phyloP scores from a whole-genome alignment of 202 grass and related monocot species.

The Elaeis oleifera region DNA sequence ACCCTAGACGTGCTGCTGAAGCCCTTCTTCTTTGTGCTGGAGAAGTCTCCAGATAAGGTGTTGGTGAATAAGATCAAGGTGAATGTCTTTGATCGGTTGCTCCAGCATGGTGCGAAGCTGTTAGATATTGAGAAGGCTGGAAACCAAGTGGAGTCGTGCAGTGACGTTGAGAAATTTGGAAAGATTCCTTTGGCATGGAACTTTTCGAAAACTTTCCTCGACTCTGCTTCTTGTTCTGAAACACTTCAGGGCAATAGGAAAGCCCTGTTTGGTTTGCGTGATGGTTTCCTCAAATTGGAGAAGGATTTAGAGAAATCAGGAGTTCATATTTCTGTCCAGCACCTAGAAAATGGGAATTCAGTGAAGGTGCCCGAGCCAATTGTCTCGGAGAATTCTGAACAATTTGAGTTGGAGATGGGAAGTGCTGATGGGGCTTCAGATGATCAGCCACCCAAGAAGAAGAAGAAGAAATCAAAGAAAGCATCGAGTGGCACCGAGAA shows the following conservation, averaged over 20 bases:
- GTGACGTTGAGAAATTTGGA: slow-evolving; percentile 51
- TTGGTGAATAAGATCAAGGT: slow-evolving; percentile 63
- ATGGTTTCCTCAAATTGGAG: slow-evolving; percentile 67
- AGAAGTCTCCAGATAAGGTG: slow-evolving; percentile 54
- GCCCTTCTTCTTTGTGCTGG: slow-evolving; percentile 59
- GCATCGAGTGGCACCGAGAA: not conserved
- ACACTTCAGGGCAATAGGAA: slow-evolving; percentile 66
- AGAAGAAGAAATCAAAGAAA: slow-evolving; percentile 8
- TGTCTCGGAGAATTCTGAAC: not conserved
- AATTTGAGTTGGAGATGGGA: not conserved
- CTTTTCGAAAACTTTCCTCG: slow-evolving; percentile 58
- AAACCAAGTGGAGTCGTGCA: slow-evolving; percentile 36
- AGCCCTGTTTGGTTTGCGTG: slow-evolving; percentile 50
- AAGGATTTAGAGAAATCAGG: slow-evolving; percentile 52
- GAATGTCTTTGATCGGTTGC: slow-evolving; percentile 52
- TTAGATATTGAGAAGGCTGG: slow-evolving; percentile 43
- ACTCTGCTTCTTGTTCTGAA: slow-evolving; percentile 44
- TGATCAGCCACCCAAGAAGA: slow-evolving; percentile 13
- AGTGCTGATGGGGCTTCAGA: not conserved
- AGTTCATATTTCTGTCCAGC: slow-evolving; percentile 26
- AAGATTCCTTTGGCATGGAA: slow-evolving; percentile 40
- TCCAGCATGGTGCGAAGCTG: slow-evolving; percentile 35
- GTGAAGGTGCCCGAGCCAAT: not conserved
- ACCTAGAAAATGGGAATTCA: slow-evolving; percentile 12
- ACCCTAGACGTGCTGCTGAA: slow-evolving; percentile 40